Evolutionary conservation across 1,284 basidiomycete genomes (phyloP).

Genomic region (Melanopsichium pennsylvanicum): DNA sequence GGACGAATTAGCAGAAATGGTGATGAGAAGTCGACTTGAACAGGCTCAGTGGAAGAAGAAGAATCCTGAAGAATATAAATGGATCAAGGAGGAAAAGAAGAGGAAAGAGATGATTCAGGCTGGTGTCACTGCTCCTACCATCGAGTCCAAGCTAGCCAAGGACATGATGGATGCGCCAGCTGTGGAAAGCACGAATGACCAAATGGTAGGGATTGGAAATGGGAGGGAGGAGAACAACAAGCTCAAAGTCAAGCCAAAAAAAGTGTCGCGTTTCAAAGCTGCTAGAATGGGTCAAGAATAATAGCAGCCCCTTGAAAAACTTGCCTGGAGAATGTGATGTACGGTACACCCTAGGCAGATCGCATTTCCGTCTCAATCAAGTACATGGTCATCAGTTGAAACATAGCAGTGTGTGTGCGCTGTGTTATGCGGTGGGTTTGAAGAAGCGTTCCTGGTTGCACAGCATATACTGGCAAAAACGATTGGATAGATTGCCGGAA

Average conservation of each 20-base stretch:
- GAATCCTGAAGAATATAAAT: conserved; percentile 28
- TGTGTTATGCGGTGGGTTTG: too few species aligned
- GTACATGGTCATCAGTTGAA: too few species aligned
- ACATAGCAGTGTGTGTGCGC: background rate
- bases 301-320: too few species aligned
- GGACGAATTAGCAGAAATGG: conserved; percentile 46
- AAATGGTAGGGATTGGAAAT: background rate
- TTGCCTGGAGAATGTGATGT: too few species aligned
- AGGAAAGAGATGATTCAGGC: background rate
- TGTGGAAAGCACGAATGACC: too few species aligned
- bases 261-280: conserved; percentile 45
- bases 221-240: background rate
- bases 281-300: conserved; percentile 29
- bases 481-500: conserved; percentile 41
- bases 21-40: conserved; percentile 52
- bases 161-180: too few species aligned
- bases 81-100: conserved; percentile 9
- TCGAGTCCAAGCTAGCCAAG: too few species aligned
- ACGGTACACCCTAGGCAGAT: too few species aligned
- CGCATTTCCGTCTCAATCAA: too few species aligned
- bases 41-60: conserved; percentile 27
- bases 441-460: too few species aligned
- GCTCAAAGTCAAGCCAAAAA: conserved; percentile 21
- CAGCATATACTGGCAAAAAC: too few species aligned
- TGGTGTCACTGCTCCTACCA: too few species aligned